Conservation (phyloP, 2,329 filamentous ascomycete genomes). For the Fusarium illudens region DNA sequence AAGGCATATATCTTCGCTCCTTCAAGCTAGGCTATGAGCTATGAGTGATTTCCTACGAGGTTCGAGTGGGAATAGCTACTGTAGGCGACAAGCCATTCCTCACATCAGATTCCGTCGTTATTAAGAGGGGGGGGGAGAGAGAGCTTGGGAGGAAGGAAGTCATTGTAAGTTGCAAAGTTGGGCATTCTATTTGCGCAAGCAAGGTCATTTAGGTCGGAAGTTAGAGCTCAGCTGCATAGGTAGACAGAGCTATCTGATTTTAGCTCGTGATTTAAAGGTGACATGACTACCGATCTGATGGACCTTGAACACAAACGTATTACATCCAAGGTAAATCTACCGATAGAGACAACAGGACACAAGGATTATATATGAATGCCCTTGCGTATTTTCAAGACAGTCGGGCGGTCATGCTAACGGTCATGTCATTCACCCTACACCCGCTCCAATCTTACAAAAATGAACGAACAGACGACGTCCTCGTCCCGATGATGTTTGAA, state of each 20-base stretch:
- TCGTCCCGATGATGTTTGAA: background rate
- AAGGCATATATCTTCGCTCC: background rate
- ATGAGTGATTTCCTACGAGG: background rate
- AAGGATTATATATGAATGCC: no score
- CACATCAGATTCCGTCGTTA: no score
- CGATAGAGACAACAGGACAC: no score
- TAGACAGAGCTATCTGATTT: no score
- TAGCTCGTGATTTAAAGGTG: no score
- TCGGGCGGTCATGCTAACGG: no score
- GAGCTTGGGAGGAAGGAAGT: no score
- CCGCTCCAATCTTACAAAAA: background rate
- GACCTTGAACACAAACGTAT: no score
- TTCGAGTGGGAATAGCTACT: background rate
- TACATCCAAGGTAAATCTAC: no score
- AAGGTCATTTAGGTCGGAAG: background rate
- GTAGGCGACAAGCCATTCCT: background rate
- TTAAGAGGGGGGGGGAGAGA: no score
- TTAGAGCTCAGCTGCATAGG: no score
- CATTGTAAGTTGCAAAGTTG: background rate
- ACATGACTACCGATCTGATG: no score
- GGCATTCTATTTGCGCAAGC: background rate
- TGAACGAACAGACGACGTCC: background rate
- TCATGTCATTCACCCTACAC: background rate
- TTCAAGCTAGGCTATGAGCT: background rate
- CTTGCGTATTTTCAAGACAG: background rate